Evolutionary conservation across 768 basidiomycete genomes (phyloP).

Genomic region (Collybia sp.): DNA sequence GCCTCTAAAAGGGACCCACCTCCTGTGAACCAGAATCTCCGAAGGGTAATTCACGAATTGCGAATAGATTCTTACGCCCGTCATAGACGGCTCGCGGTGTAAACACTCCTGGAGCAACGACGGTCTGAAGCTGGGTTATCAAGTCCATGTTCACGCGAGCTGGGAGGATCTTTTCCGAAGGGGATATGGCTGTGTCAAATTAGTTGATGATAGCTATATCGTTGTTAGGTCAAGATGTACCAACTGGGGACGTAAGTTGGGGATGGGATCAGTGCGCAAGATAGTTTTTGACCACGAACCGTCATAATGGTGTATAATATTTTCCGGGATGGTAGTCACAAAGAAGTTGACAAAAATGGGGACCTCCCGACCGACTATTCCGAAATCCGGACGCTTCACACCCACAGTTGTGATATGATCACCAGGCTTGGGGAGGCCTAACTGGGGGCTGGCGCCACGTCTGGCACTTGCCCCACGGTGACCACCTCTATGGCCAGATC

Average conservation of each 20-base stretch:
- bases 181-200: conserved; percentile 50
- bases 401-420: conserved; percentile 51
- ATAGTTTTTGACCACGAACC: conserved; percentile 36
- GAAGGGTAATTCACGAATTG: conserved; percentile 57
- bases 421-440: conserved; percentile 20
- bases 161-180: conserved; percentile 66
- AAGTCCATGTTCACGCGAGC: conserved; percentile 67
- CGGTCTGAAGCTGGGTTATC: conserved; percentile 56
- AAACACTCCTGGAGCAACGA: conserved; percentile 59
- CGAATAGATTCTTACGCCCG: conserved; percentile 74
- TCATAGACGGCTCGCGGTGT: conserved; percentile 74
- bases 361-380: conserved; percentile 42
- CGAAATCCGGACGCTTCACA: conserved; percentile 64
- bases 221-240: conserved; percentile 19
- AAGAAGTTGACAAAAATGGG: conserved; percentile 60
- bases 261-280: conserved; percentile 5
- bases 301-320: conserved; percentile 74
- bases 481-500: conserved; percentile 21
- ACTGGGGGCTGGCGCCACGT: conserved; percentile 23
- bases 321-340: conserved; percentile 51
- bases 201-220: neutral
- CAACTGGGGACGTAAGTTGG: conserved; percentile 25
- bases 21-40: conserved; percentile 45
- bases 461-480: conserved; percentile 25
- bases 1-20: conserved; percentile 26